A percentile compares a stretch with the other conserved stretches of the same genome.
phyloP scores from a whole-genome alignment of 164 flowering plant species.

The Saururus chinensis region DNA sequence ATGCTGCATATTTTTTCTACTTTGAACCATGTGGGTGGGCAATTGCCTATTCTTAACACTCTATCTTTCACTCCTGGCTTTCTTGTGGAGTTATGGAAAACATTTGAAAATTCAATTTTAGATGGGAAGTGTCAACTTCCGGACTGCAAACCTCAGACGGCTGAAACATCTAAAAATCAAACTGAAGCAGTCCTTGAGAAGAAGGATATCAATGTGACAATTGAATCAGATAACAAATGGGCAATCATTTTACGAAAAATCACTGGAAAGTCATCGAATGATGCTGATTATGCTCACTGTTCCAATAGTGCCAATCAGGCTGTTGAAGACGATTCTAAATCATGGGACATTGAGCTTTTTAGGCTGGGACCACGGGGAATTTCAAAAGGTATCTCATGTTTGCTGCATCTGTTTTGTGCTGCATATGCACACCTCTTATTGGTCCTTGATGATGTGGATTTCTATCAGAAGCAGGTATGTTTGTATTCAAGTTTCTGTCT shows the following conservation, averaged over 20 bases:
- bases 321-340: constrained; percentile 26
- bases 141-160: no score
- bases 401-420: constrained; percentile 85
- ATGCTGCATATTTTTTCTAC: constrained; percentile 65
- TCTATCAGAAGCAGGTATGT: constrained; percentile 90
- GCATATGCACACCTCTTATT: constrained; percentile 77
- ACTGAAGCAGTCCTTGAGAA: constrained; percentile 24
- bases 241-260: constrained; percentile 56
- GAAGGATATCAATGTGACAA: constrained; percentile 29
- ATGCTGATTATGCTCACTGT: constrained; percentile 17
- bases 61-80: constrained; percentile 88
- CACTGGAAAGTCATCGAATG: constrained; percentile 51
- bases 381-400: constrained; percentile 46
- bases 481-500: constrained; percentile 1
- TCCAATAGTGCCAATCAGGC: constrained; percentile 12
- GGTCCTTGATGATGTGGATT: constrained; percentile 92
- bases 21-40: constrained; percentile 45
- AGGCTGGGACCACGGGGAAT: constrained; percentile 60
- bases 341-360: constrained; percentile 69
- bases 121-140: constrained; percentile 8
- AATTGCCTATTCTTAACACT: constrained; percentile 78
- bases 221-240: constrained; percentile 66
- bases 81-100: constrained; percentile 54
- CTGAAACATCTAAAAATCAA: constrained; percentile 1
- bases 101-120: constrained; percentile 45